These are phyloP conservation scores for Talaromyces piceae DNA, from an alignment of 2,329 filamentous ascomycete genomes.

Conservation along the genomic window DNA sequence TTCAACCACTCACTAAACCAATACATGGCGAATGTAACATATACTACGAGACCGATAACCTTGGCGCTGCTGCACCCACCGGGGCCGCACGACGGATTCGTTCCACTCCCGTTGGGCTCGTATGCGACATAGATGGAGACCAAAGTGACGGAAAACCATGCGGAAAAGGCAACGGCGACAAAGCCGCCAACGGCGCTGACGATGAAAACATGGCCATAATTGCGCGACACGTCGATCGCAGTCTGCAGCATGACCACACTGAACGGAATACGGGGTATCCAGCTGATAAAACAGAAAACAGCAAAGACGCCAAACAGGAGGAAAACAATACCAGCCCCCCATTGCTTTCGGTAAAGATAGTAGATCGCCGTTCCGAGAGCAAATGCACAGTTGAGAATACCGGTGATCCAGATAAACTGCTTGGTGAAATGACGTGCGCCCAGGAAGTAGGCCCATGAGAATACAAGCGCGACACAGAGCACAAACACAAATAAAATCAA, in stretches of 20 bases:
- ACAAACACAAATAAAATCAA: conserved; percentile 78
- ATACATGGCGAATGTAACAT: conserved; percentile 84
- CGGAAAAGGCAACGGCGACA: conserved; percentile 65
- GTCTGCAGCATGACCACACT: conserved; percentile 84
- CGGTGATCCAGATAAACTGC: conserved; percentile 86
- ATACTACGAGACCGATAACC: conserved; percentile 77
- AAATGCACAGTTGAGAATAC: conserved; percentile 77
- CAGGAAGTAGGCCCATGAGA: conserved; percentile 72
- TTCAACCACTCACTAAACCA: conserved; percentile 94
- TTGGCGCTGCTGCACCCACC: conserved; percentile 65
- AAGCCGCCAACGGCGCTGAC: conserved; percentile 80
- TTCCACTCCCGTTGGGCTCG: conserved; percentile 47
- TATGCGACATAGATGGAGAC: conserved; percentile 82
- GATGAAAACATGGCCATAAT: conserved; percentile 76
- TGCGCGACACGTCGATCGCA: conserved; percentile 74
- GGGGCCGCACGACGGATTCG: conserved; percentile 48
- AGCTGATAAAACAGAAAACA: conserved; percentile 75
- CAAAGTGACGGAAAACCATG: conserved; percentile 80
- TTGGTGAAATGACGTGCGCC: conserved; percentile 72
- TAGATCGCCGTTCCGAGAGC: conserved; percentile 81
- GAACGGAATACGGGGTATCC: conserved; percentile 87
- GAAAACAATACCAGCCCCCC: conserved; percentile 79
- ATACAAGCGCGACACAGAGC: conserved; percentile 62
- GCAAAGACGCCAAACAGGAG: conserved; percentile 74
- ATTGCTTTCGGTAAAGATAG: conserved; percentile 71